Base-by-base conservation (phyloP, 176 grass and related monocot genomes). In the Raddia guianensis region DNA sequence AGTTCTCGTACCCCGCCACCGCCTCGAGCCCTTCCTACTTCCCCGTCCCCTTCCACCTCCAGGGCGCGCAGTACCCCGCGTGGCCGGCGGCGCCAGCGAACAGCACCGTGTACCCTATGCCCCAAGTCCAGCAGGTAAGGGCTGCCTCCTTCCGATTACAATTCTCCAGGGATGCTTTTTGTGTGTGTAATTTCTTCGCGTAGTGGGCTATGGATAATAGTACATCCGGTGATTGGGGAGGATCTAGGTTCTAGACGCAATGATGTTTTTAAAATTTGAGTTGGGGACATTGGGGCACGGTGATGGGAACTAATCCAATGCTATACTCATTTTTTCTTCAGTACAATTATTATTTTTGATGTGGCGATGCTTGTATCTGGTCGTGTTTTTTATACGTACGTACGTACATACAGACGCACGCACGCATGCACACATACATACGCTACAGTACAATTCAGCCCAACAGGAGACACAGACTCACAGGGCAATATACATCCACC, bases 31-130 rank as follows among this genome's bases (percentile, higher is more conserved):
- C 70, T 56, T 65, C 86, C 72, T 92, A 92, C 79, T 94, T 97
- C 27, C 94, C 87, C 44, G 75, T 88, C 16, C 87, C 94, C 1
- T 94, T 92, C 66, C 91, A 94, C 68, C 89, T 97, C 27, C 94
- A 92, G 44, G 79, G 83, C 66, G 50, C 82, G 74, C 83, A 85
- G 44, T 63, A 67, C 77, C 14, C 82, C n/a, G 56, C 68, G 4
- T 72, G 68, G 55, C 19, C 77, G 21, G 5, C 63, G 10, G 54
- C 81, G 34, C 73, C 85, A 0, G 34, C 75, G 33, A 88, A 71
- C 57, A 66, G 86, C 45, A 77, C 69, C 33, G 48, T 84, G 12
- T 85, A 77, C 45, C 79, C 84, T 7, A 46, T 81, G 86, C 66
- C 91, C 9, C 89, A 91, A 75, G 19, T 91, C 74, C 91, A 83